Evolutionary conservation across 345 rosid genomes (phyloP).

Genomic region (Eucalyptus pauciflora): DNA sequence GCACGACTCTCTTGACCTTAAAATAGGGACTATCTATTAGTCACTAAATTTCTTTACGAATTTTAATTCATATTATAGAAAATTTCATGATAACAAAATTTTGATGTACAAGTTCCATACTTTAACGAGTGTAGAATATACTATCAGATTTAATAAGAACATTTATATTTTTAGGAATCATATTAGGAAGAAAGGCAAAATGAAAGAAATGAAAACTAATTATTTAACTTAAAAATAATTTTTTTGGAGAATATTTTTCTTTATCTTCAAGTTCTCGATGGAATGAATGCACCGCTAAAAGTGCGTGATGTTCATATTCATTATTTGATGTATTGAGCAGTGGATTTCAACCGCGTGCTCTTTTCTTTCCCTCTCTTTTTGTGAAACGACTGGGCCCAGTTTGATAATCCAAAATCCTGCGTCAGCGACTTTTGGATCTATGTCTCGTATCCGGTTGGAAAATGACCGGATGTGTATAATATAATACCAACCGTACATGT

Average conservation of each 20-base stretch:
- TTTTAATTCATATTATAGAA: too few relatives aligned
- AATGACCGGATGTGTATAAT: not conserved
- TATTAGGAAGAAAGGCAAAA: too few relatives aligned
- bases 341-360: not conserved
- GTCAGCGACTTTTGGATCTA: not conserved
- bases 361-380: not conserved
- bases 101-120: too few relatives aligned
- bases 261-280: too few relatives aligned
- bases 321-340: not conserved
- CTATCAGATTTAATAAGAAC: too few relatives aligned
- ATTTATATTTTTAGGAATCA: too few relatives aligned
- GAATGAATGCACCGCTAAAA: not conserved
- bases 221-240: not conserved
- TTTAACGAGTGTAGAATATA: too few relatives aligned
- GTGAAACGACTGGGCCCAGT: accelerated
- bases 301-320: not conserved
- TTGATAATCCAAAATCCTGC: not conserved
- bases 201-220: not conserved
- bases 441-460: not conserved
- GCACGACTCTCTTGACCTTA: too few relatives aligned
- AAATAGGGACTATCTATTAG: too few relatives aligned
- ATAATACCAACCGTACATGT: not conserved
- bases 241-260: not conserved
- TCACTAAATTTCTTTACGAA: too few relatives aligned
- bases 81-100: too few relatives aligned